Evolutionary conservation across 2,329 filamentous ascomycete species (phyloP), one percentile per base, ranked within the genome.

Genomic region (Colletotrichum coccodes): DNA sequence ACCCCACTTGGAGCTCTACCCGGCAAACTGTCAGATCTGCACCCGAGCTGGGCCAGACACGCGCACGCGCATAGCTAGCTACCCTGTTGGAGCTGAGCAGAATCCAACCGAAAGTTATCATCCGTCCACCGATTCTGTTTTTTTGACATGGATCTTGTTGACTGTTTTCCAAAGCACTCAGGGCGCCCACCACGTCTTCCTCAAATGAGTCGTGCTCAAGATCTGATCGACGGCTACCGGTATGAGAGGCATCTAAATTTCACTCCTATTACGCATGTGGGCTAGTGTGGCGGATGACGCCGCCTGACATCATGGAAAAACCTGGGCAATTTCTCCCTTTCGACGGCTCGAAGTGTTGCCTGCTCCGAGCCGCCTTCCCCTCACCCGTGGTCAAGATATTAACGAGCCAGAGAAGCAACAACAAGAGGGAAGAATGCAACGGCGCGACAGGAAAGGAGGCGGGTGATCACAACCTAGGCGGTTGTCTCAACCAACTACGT

Each of bases 231-330:
- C 30, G 18, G 7, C 21, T 53, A 36, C n/a, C 32, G 12, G 50
- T 47, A 56, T 61, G 36, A 59, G 44, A 12, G 44, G 44, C 42
- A 46, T 52, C 30, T 23, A 36, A 40, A 64, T 52, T 42, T 32
- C 52, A 46, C 11, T n/a, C 30, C 32, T 14, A 34, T 34, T 66
- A 60, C 47, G 54, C 50, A 65, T 18, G 42, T 42, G 26, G 40
- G 44, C 23, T 14, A 60, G 46, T 23, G 42, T 40, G 50, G 34
- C 54, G 61, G 42, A 56, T 69, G 66, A 66, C 42, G 66, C 49
- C 30, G 16, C 38, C 56, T 69, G 66, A 69, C 61, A 69, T 69
- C 66, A 69, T 69, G 21, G 57, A 16, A 42, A 30, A 26, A 56
- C 21, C 50, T 60, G 18, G 42, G 49, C 23, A 3, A n/a, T 30